Conservation (phyloP, 768 basidiomycete species). For the Gautieria morchelliformis region DNA sequence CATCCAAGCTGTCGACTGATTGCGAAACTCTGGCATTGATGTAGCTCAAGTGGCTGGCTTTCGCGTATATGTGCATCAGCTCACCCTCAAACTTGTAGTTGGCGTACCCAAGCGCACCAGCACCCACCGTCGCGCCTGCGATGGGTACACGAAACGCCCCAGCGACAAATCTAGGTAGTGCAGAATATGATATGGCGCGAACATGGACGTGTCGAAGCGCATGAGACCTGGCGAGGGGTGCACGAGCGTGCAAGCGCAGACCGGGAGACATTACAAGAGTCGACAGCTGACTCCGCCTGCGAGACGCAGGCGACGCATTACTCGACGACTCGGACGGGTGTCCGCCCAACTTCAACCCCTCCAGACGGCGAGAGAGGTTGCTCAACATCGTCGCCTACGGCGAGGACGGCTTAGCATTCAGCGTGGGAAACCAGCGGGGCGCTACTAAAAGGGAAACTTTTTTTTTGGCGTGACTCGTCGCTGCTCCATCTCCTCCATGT, state of each 20-base stretch:
- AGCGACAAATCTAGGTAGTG: conserved; percentile 81
- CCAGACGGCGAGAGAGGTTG: not conserved
- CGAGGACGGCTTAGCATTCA: not conserved
- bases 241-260: not conserved
- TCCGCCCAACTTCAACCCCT: not conserved
- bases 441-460: not conserved
- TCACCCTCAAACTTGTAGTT: conserved; percentile 95
- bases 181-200: conserved; percentile 74
- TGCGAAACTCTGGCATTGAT: conserved; percentile 50
- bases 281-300: conserved; percentile 7
- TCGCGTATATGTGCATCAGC: conserved; percentile 15
- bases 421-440: not conserved
- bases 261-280: conserved; percentile 1
- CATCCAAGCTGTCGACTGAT: conserved; percentile 59
- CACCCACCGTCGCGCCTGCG: conserved; percentile 83
- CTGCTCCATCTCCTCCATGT: conserved; percentile 2
- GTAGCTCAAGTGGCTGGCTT: not conserved
- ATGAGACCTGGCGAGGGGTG: not conserved
- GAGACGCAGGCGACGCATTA: not conserved
- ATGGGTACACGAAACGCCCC: conserved; percentile 84
- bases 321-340: not conserved
- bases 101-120: conserved; percentile 86
- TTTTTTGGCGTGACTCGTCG: not conserved
- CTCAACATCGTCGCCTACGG: not conserved
- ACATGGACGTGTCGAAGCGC: conserved; percentile 57